These are phyloP conservation scores for Pyrenochaeta sp. DNA, from an alignment of 2,329 filamentous ascomycete species.

Conservation along the genomic window DNA sequence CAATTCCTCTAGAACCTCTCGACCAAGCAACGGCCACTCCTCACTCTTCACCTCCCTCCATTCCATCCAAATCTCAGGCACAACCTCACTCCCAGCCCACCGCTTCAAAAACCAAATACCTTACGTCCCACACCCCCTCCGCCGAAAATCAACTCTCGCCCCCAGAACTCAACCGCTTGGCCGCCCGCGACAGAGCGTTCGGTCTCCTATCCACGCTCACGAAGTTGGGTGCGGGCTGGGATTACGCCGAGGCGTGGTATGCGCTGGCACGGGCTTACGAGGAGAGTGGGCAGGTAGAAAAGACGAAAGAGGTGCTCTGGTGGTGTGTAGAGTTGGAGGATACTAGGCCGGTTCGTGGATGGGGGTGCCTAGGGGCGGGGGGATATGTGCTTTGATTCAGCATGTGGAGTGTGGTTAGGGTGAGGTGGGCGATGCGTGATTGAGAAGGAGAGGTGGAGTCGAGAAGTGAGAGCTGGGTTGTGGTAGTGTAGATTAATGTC, in stretches of 20 bases:
- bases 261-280: slow-evolving; percentile 87
- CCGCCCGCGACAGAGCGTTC: slow-evolving; percentile 87
- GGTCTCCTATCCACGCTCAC: slow-evolving; percentile 82
- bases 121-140: slow-evolving; percentile 59
- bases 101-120: slow-evolving; percentile 45
- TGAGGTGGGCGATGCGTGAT: no score
- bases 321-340: slow-evolving; percentile 98
- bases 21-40: slow-evolving; percentile 34
- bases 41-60: slow-evolving; percentile 12
- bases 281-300: slow-evolving; percentile 81
- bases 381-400: no score
- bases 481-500: no score
- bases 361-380: no score
- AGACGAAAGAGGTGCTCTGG: slow-evolving; percentile 92
- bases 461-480: no score
- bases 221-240: slow-evolving; percentile 87
- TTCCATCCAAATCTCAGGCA: slow-evolving; percentile 10
- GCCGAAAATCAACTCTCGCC: slow-evolving; percentile 59
- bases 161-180: slow-evolving; percentile 80
- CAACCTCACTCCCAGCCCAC: slow-evolving; percentile 13
- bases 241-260: slow-evolving; percentile 92
- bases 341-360: no score
- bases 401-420: no score
- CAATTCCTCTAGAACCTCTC: slow-evolving; percentile 64
- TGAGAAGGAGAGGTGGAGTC: no score